phyloP scores from a whole-genome alignment of 768 basidiomycete species.

The Pisolithus marmoratus region DNA sequence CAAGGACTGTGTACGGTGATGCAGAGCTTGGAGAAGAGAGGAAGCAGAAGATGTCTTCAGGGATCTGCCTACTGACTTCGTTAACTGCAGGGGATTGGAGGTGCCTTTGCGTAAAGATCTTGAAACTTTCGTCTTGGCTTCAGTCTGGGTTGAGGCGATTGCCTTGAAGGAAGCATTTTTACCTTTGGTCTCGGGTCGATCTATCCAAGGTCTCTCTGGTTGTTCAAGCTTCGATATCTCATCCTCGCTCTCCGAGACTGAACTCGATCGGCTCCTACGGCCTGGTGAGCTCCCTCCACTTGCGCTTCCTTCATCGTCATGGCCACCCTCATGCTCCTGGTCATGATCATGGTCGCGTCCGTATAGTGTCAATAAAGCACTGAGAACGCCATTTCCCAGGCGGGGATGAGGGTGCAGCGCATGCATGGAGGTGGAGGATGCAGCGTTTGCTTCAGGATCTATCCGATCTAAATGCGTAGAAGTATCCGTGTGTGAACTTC shows the following conservation, averaged over 20 bases:
- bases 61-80: not conserved
- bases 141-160: not conserved
- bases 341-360: conserved; percentile 27
- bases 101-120: not conserved
- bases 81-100: not conserved
- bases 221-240: conserved; percentile 9
- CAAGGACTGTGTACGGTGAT: conserved; percentile 14
- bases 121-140: not conserved
- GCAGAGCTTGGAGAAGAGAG: conserved; percentile 15
- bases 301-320: conserved; percentile 26
- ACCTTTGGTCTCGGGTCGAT: conserved; percentile 2
- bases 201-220: conserved; percentile 19
- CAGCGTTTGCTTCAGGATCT: conserved; percentile 3
- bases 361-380: conserved; percentile 61
- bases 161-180: conserved; percentile 3
- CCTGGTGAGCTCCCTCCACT: conserved; percentile 18
- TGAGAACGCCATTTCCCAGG: conserved; percentile 51
- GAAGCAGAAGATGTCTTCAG: conserved; percentile 11
- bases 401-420: conserved; percentile 10
- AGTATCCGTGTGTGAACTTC: conserved; percentile 1
- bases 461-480: not conserved
- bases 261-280: conserved; percentile 16
- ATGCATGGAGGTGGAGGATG: not conserved
- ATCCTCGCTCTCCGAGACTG: conserved; percentile 14
- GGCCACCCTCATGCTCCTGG: not conserved